These are phyloP conservation scores for Hydnomerulius pinastri DNA, from an alignment of 768 basidiomycete species.

Conservation along the genomic window DNA sequence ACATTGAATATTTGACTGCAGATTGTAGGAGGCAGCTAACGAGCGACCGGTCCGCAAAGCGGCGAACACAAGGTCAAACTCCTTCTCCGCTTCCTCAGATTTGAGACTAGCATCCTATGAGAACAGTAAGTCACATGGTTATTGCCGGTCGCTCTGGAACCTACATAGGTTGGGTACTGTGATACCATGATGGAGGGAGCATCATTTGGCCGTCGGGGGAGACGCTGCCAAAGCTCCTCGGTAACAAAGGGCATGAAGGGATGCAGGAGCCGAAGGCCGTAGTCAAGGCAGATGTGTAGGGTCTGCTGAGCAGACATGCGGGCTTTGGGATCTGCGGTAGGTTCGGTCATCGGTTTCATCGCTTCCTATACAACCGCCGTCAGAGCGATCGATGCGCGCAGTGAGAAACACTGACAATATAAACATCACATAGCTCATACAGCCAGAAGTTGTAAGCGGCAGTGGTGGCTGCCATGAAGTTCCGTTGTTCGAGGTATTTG, in stretches of 20 bases:
- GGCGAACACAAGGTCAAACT: slow-evolving; percentile 85
- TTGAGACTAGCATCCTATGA: slow-evolving; percentile 60
- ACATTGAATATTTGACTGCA: slow-evolving; percentile 86
- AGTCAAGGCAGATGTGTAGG: slow-evolving; percentile 90
- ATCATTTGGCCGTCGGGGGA: slow-evolving; percentile 85
- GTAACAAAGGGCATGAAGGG: slow-evolving; percentile 99
- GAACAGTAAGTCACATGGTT: neutral
- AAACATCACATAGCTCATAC: slow-evolving; percentile 98
- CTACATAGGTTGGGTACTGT: slow-evolving; percentile 75
- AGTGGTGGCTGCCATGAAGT: slow-evolving; percentile 91
- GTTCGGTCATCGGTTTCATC: slow-evolving; percentile 97
- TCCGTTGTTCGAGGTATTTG: slow-evolving; percentile 69
- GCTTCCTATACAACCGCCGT: slow-evolving; percentile 67
- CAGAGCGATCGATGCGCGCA: neutral
- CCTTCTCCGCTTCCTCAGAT: slow-evolving; percentile 73
- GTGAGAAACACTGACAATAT: slow-evolving; percentile 68
- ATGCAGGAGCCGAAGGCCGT: slow-evolving; percentile 87
- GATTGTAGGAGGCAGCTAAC: slow-evolving; percentile 84
- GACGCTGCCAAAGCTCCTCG: slow-evolving; percentile 97
- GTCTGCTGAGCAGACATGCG: slow-evolving; percentile 92
- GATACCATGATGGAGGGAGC: slow-evolving; percentile 87
- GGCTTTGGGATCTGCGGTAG: slow-evolving; percentile 58
- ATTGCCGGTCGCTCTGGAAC: slow-evolving; percentile 28
- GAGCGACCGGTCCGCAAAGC: slow-evolving; percentile 81
- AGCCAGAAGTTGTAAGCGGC: slow-evolving; percentile 94